Conservation (phyloP, 129 eudicot species). For the Flaveria bidentis region DNA sequence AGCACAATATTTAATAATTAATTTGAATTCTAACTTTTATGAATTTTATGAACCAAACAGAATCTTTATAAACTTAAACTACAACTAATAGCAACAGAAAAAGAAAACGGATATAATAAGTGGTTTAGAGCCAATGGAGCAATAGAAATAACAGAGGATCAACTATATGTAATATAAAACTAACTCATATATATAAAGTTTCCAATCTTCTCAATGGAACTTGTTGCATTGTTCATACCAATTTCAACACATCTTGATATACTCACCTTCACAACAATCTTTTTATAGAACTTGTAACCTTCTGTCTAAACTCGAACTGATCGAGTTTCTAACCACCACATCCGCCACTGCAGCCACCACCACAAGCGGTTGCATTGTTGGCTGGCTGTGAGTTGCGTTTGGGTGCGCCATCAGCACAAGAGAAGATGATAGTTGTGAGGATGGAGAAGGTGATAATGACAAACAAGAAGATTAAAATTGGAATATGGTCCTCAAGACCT, state of each 20-base stretch:
- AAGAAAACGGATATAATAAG: background rate
- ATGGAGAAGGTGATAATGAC: slow-evolving; percentile 21
- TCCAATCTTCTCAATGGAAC: background rate
- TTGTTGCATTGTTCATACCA: slow-evolving; percentile 10
- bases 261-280: background rate
- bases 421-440: slow-evolving; percentile 26
- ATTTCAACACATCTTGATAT: background rate
- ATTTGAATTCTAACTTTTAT: too few relatives aligned
- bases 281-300: background rate
- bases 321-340: slow-evolving; percentile 24
- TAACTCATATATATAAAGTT: background rate
- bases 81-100: background rate
- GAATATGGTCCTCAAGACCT: slow-evolving; percentile 24
- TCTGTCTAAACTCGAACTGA: background rate
- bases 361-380: slow-evolving; percentile 29
- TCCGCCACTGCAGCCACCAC: slow-evolving; percentile 31
- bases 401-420: slow-evolving; percentile 25
- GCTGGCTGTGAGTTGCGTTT: slow-evolving; percentile 18
- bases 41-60: too few relatives aligned
- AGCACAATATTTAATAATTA: too few relatives aligned
- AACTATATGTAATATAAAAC: background rate
- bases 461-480: slow-evolving; percentile 19
- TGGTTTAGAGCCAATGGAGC: background rate
- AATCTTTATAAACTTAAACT: background rate
- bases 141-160: background rate